Evolutionary conservation across 2,329 filamentous ascomycete genomes (phyloP).

Genomic region (Penicillium oxalicum): DNA sequence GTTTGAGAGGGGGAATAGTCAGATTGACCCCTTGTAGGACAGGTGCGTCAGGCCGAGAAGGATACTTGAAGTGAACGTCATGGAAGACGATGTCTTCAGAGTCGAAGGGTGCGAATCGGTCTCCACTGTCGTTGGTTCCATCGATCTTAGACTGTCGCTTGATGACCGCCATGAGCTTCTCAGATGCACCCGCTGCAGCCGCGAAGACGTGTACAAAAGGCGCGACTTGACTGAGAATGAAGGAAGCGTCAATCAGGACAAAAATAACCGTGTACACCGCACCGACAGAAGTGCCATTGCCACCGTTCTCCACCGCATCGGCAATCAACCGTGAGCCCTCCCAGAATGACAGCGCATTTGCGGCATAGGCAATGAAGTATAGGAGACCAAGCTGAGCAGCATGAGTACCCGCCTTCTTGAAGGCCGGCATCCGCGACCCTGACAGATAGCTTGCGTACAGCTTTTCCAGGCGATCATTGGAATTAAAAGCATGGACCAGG

Average conservation of each 20-base stretch:
- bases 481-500: slow-evolving; percentile 59
- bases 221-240: slow-evolving; percentile 35
- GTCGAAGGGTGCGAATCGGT: slow-evolving; percentile 17
- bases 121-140: slow-evolving; percentile 24
- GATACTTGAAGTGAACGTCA: slow-evolving; percentile 34
- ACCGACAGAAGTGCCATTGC: slow-evolving; percentile 25
- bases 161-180: slow-evolving; percentile 55
- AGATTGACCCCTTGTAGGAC: slow-evolving; percentile 31
- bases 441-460: slow-evolving; percentile 51
- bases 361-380: slow-evolving; percentile 62
- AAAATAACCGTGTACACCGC: slow-evolving; percentile 36
- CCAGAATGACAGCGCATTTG: slow-evolving; percentile 63
- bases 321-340: slow-evolving; percentile 55
- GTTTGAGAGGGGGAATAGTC: slow-evolving; percentile 30
- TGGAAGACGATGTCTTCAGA: slow-evolving; percentile 26
- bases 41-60: slow-evolving; percentile 31
- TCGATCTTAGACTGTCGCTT: slow-evolving; percentile 47
- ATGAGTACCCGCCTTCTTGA: slow-evolving; percentile 52
- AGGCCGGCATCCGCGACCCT: slow-evolving; percentile 46
- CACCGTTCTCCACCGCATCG: slow-evolving; percentile 18
- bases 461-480: slow-evolving; percentile 52
- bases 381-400: slow-evolving; percentile 55
- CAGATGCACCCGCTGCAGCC: slow-evolving; percentile 48
- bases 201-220: slow-evolving; percentile 44
- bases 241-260: slow-evolving; percentile 33